Base-by-base conservation (phyloP, 768 basidiomycete genomes). In the Psilocybe azurescens region DNA sequence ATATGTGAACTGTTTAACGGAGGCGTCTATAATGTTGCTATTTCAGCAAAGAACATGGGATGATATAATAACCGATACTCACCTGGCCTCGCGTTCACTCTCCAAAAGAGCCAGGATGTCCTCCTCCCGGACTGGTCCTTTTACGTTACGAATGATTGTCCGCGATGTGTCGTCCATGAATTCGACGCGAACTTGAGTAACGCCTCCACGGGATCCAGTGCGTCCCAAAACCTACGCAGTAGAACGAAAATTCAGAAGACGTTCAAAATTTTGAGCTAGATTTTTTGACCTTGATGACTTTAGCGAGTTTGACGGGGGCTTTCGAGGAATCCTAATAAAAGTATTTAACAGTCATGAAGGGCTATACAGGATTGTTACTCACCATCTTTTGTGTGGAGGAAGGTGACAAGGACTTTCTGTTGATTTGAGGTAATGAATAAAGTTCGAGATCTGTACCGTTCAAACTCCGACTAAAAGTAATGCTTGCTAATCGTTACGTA, bases 71-170 rank as follows among this genome's bases (percentile, higher is more conserved):
- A n/a, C 6, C 11, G 41, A 8, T 29, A 58, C 65, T 55, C 73
- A 97, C 97, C 97, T 94, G 72, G 97, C 97, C 84, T 99, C 97
- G 80, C 97, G 94, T 81, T 99, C 97, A 76, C 91, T 92, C 85
- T 99, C 97, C 74, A 99, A 83, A 67, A 99, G 83, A 69, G 96
- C 95, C 64, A 99, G 85, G 73, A 99, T 97, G 77, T 99, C 97
- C 78, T 95, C 87, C 79, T 95, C 91, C 65, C 94, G 83, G 62
- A 99, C 96, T 63, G 97, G 97, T 0, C 97, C 97, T 80, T 99
- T 99, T 69, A 99, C 97, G 82, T 99, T 99, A 56, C 97, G 93
- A 79, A 98, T 97, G 79, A 99, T 97, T 68, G 93, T 91, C 71
- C 97, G 92, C 67, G 89, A 87, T 58, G 93, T 88, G 77, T 99